Conservation (phyloP, 768 basidiomycete genomes). For the Lentinula sp. region DNA sequence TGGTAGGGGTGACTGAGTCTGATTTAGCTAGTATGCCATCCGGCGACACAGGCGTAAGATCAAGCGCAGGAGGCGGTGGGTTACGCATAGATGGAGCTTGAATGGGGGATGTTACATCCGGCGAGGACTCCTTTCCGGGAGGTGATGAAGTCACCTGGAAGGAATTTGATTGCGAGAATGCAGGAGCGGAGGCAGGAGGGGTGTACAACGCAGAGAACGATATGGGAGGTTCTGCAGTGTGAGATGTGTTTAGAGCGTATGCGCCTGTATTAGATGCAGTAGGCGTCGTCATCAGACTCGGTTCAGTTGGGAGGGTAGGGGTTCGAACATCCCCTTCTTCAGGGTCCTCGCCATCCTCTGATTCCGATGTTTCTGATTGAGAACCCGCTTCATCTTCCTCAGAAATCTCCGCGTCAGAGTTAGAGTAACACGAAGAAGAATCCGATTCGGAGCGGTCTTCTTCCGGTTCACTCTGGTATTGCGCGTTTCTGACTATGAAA, state of each 20-base stretch:
- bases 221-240: slow-evolving; percentile 11
- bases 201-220: slow-evolving; percentile 15
- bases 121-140: not conserved
- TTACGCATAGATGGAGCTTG: not conserved
- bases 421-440: slow-evolving; percentile 11
- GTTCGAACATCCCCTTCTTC: not conserved
- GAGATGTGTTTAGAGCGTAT: slow-evolving; percentile 10
- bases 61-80: not conserved
- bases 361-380: not conserved
- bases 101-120: not conserved
- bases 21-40: not conserved
- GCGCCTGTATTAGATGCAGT: slow-evolving; percentile 16
- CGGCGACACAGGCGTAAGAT: slow-evolving; percentile 1
- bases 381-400: not conserved
- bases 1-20: not conserved
- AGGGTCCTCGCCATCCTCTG: not conserved
- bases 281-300: slow-evolving; percentile 19
- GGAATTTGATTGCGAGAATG: not conserved
- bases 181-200: not conserved
- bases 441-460: not conserved
- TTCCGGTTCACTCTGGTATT: slow-evolving; percentile 12
- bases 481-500: not conserved
- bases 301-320: not conserved
- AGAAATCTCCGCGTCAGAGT: slow-evolving; percentile 18
- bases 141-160: not conserved